These are phyloP conservation scores for Amoebophrya sp. DNA, from an alignment of 169 alveolate species.

Conservation along the genomic window DNA sequence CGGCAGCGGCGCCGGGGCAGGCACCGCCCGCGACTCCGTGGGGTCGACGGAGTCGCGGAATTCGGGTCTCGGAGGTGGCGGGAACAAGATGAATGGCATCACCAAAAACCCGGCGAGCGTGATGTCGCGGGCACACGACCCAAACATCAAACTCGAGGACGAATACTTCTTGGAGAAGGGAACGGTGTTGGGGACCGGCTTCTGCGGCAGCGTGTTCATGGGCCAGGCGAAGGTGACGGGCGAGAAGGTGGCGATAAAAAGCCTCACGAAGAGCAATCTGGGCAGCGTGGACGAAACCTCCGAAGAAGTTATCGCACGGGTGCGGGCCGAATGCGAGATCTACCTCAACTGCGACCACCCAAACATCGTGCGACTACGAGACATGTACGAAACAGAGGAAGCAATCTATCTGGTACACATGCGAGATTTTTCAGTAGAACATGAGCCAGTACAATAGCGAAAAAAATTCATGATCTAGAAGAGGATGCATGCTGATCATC, in stretches of 20 bases:
- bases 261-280: not conserved
- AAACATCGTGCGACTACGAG: not conserved
- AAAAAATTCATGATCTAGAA: no score
- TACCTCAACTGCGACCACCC: not conserved
- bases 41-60: no score
- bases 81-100: no score
- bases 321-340: not conserved
- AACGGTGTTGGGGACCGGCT: not conserved
- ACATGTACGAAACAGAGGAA: not conserved
- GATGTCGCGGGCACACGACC: not conserved
- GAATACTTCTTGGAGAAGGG: not conserved
- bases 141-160: not conserved
- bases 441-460: no score
- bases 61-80: no score
- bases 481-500: no score
- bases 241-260: not conserved
- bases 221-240: not conserved
- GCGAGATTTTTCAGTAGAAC: no score
- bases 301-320: not conserved
- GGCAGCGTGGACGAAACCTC: not conserved
- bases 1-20: no score
- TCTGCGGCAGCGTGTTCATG: not conserved
- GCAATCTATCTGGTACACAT: not conserved
- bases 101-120: not conserved
- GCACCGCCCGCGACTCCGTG: not conserved